Base-by-base conservation (phyloP, 1,139 yeast species). In the Magnusiomyces paraingens region DNA sequence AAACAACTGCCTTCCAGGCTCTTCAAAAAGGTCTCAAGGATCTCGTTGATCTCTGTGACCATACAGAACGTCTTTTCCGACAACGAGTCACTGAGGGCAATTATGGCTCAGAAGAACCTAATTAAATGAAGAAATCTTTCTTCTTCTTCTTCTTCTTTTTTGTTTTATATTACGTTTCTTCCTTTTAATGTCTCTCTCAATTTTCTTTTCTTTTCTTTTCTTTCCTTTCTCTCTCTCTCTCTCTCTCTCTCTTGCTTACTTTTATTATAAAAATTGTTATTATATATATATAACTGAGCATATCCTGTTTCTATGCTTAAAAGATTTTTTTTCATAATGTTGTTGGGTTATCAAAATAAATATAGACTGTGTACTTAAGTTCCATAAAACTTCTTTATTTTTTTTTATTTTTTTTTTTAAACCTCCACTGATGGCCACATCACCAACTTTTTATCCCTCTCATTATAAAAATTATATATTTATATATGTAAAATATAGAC, bases 11-110 rank as follows among this genome's bases (percentile, higher is more conserved):
- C 3, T 82, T 87, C 46, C 96, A 91, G 68, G 99, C 97, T 1
- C 78, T 93, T 49, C 93, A 89, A 65, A 88, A 89, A 70, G 99
- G 98, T 22, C 78, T 93, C 57, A 88, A 86, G 61, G 95, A 91
- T 66, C 78, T 93, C 63, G 77, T 84, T 57, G 94, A 86, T 62
- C 72, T 91, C 66, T 93, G 99, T 70, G 80, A 83, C 52, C 90
- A 82, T 59, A 83, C 93, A 49, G 97, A 90, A 69, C 84, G 80
- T 57, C 83, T 79, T 59, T 93, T 89, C 73, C 77, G 56, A 41
- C 50, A 51, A 52, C 54, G 52, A 18, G 61, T 79, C 47, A 73
- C 74, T 51, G 75, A 74, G 39, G 79, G 81, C 22, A 73, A 75
- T 47, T 79, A 73, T 64, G 64, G 72, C 51, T 73, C 76, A 15